These are phyloP conservation scores for Trichoderma aggressivum DNA, from an alignment of 2,329 filamentous ascomycete genomes.

Conservation along the genomic window DNA sequence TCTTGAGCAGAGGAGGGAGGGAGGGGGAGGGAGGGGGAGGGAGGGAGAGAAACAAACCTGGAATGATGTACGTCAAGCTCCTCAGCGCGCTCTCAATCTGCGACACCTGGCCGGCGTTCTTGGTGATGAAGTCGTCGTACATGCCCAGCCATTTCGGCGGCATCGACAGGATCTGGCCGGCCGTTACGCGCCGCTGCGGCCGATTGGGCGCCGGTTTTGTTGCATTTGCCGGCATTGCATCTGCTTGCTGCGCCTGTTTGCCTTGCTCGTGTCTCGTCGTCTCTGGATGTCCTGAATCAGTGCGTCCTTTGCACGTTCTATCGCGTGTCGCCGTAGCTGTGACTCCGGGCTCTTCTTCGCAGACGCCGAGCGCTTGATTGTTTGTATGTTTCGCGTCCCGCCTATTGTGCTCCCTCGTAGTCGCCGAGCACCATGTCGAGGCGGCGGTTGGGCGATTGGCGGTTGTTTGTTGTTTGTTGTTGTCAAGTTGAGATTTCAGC, in stretches of 20 bases:
- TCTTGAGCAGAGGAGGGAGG: background rate
- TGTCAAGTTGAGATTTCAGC: background rate
- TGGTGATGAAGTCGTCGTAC: conserved; percentile 89
- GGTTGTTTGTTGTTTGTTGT: background rate
- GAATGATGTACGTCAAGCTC: conserved; percentile 93
- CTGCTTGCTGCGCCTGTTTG: background rate
- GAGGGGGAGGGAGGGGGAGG: too few relatives aligned
- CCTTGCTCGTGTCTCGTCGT: background rate
- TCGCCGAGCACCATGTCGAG: background rate
- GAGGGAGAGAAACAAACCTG: conserved; percentile 52
- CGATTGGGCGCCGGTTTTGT: conserved; percentile 13
- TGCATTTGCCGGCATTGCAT: conserved; percentile 3
- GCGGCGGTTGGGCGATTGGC: background rate
- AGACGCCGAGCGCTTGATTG: background rate
- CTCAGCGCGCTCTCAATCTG: conserved; percentile 93
- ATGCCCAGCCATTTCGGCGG: conserved; percentile 64
- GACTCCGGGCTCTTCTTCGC: background rate
- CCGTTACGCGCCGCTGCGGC: conserved; percentile 23
- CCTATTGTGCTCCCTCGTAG: background rate
- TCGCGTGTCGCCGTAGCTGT: background rate
- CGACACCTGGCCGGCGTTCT: conserved; percentile 88
- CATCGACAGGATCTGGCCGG: conserved; percentile 48
- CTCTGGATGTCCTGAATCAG: background rate
- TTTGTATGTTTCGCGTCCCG: background rate
- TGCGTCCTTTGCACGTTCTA: background rate